Evolutionary conservation across 345 rosid genomes (phyloP), one percentile per base, ranked within the genome.

Genomic region (Ceriops decandra): DNA sequence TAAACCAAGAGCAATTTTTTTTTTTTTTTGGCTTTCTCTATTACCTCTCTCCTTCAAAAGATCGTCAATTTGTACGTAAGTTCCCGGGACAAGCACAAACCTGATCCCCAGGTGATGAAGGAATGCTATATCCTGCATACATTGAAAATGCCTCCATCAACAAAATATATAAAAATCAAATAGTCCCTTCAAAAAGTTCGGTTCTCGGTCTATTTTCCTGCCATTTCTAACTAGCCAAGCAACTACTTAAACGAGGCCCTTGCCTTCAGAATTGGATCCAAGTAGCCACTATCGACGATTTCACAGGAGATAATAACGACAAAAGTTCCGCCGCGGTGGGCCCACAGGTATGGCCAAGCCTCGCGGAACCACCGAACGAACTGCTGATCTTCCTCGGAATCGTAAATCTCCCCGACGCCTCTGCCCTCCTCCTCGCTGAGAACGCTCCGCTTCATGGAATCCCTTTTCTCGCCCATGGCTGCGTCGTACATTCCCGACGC

Each of bases 311-410:
- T 75, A 65, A 89, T 75, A 46, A 86, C 90, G 30, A 90, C 91
- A 65, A 89, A 93, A 31, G 92, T 87, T 31, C 86, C 76, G 9
- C 92, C 92, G 60, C 97, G 77, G 72, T 91, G 89, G 2, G 96
- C 99, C 89, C 91, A 87, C 11, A 95, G 76, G 82, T 91, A 95
- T 16, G 98, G 99, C 96, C 99, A 95, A 0, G 96, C 99, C 80
- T 95, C 99, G 31, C 93, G 90, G 62, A 95, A 95, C 97, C 98
- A 89, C 80, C 85, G 80, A n/a, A 90, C 97, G 77, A 91, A 95
- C 72, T 82, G 87, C 73, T 81, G 74, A 62, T 90, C 92, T 68
- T 83, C 92, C 6, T 75, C 83, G 0, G 84, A 67, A 59, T 67
- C 80, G 67, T 77, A 75, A 74, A n/a, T 53, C 75, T 61, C 85